phyloP scores from a whole-genome alignment of 306 rosid species.

The Vicia villosa region DNA sequence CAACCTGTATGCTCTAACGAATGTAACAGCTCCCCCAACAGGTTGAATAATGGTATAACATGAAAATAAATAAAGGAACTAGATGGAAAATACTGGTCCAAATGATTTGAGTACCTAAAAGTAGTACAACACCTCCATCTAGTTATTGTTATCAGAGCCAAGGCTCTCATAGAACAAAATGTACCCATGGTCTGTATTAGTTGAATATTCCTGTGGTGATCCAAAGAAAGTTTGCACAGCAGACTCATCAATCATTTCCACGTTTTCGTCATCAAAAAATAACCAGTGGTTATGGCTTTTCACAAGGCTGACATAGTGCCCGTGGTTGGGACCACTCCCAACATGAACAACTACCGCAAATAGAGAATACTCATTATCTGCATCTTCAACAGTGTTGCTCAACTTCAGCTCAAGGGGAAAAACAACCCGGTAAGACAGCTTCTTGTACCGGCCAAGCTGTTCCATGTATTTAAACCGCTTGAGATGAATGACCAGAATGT shows the following conservation, averaged over 20 bases:
- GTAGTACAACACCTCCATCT: conserved; percentile 43
- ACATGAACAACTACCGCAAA: conserved; percentile 98
- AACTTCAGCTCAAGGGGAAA: conserved; percentile 96
- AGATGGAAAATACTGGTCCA: conserved; percentile 44
- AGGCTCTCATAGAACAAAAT: conserved; percentile 96
- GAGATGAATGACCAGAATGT: conserved; percentile 91
- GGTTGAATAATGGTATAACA: conserved; percentile 52
- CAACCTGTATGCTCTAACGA: conserved; percentile 65
- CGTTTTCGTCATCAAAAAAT: conserved; percentile 96
- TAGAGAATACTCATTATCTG: conserved; percentile 85
- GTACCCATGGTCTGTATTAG: conserved; percentile 97
- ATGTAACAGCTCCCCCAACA: conserved; percentile 66
- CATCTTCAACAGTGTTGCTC: conserved; percentile 90
- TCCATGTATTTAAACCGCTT: conserved; percentile 99
- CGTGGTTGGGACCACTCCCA: conserved; percentile 98
- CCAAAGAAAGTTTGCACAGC: conserved; percentile 99
- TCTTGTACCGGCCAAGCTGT: conserved; percentile 94
- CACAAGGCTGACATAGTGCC: conserved; percentile 98
- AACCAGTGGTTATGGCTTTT: conserved; percentile 99
- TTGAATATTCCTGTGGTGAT: conserved; percentile 93
- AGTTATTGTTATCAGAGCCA: conserved; percentile 62
- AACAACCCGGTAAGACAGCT: conserved; percentile 92
- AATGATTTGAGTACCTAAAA: conserved; percentile 54
- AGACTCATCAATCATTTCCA: conserved; percentile 97
- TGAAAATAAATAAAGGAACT: conserved; percentile 51